Evolutionary conservation across 805 yeast species (phyloP).

Genomic region (Pichia eremophila): DNA sequence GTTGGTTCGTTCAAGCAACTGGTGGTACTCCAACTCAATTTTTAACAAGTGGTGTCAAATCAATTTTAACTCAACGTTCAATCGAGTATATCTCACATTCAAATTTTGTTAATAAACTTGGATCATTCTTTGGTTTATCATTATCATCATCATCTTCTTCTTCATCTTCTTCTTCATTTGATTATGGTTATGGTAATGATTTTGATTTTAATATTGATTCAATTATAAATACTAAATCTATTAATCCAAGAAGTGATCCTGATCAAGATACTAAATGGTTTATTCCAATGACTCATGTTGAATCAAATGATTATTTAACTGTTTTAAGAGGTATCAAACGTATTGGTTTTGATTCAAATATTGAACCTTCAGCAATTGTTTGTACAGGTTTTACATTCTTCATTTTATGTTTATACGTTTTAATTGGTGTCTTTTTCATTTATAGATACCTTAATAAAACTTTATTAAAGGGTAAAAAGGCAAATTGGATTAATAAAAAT

Average conservation of each 20-base stretch:
- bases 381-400: slow-evolving; percentile 85
- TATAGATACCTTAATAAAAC: slow-evolving; percentile 33
- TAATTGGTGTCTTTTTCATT: slow-evolving; percentile 50
- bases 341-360: slow-evolving; percentile 63
- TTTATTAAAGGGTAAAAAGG: slow-evolving; percentile 29
- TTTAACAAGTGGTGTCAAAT: slow-evolving; percentile 49
- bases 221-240: background rate
- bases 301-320: slow-evolving; percentile 48
- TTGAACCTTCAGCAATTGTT: slow-evolving; percentile 78
- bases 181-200: background rate
- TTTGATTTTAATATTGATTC: background rate
- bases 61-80: slow-evolving; percentile 65
- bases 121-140: slow-evolving; percentile 15
- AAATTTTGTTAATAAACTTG: slow-evolving; percentile 13
- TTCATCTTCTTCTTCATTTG: background rate
- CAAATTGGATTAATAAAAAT: slow-evolving; percentile 12
- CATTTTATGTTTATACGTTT: slow-evolving; percentile 62
- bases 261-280: slow-evolving; percentile 3
- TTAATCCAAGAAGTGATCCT: background rate
- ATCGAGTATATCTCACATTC: slow-evolving; percentile 9
- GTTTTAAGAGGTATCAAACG: slow-evolving; percentile 84
- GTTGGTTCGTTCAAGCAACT: slow-evolving; percentile 81
- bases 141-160: background rate
- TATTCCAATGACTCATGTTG: slow-evolving; percentile 24
- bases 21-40: slow-evolving; percentile 78